Percentiles rank a stretch among this genome's conserved stretches.
Conservation (phyloP, 2,329 filamentous ascomycete genomes). For the Curvularia lunata region DNA sequence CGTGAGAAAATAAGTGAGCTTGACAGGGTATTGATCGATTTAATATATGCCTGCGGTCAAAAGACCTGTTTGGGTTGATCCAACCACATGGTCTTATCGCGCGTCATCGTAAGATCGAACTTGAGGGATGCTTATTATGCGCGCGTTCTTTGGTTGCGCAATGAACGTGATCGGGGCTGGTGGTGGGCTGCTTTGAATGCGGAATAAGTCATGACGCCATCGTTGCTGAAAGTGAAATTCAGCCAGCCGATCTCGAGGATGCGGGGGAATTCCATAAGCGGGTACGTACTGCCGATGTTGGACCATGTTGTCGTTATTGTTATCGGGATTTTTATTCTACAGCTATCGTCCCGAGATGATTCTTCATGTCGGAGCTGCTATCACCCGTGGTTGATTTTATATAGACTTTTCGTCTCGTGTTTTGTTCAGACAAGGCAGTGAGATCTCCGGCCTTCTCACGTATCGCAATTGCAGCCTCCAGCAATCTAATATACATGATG, state of each 20-base stretch:
- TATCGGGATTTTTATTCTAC: neutral
- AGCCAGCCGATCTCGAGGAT: slow-evolving; percentile 16
- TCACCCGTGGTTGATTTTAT: neutral
- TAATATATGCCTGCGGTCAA: slow-evolving; percentile 7
- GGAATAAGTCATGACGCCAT: slow-evolving; percentile 39
- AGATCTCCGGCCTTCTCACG: neutral
- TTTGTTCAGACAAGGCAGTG: neutral
- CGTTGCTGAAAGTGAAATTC: slow-evolving; percentile 10
- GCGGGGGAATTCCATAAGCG: slow-evolving; percentile 7
- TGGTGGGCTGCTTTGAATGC: slow-evolving; percentile 4
- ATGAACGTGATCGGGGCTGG: slow-evolving; percentile 6
- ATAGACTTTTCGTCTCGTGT: neutral
- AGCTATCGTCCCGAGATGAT: too few relatives aligned
- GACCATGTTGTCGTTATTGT: neutral
- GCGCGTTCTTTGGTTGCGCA: neutral
- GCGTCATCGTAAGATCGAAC: slow-evolving; percentile 20
- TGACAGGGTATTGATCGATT: neutral
- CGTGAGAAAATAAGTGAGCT: neutral
- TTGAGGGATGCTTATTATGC: neutral
- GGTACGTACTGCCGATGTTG: neutral
- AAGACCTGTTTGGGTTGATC: slow-evolving; percentile 8
- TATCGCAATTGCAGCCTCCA: too few relatives aligned
- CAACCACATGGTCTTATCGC: slow-evolving; percentile 13
- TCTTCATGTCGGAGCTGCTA: neutral
- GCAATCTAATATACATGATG: neutral